A percentile compares a stretch with the other conserved stretches of the same genome.
phyloP scores from a whole-genome alignment of 164 flowering plant genomes.

The Tetracentron sinense region DNA sequence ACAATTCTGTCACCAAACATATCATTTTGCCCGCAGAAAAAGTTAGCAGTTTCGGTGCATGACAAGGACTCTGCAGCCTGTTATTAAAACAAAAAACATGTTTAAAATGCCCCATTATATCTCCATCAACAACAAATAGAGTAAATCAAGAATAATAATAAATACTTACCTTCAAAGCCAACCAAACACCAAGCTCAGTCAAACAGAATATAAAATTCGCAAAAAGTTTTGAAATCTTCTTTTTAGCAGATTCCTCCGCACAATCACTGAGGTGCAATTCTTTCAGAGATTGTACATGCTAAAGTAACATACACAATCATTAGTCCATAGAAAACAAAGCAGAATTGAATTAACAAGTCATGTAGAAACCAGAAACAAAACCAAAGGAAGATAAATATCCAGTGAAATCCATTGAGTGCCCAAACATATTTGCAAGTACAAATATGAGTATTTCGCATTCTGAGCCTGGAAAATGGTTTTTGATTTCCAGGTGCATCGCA shows the following conservation, averaged over 20 bases:
- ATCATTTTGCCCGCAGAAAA: constrained; percentile 43
- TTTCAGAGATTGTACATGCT: constrained; percentile 35
- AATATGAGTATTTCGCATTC: too few relatives aligned
- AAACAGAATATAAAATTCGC: constrained; percentile 48
- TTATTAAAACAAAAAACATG: constrained; percentile 5
- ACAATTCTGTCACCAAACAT: constrained; percentile 32
- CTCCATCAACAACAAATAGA: not conserved
- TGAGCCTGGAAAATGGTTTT: too few relatives aligned
- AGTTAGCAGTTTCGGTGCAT: constrained; percentile 24
- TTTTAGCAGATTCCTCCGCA: constrained; percentile 26
- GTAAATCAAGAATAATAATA: not conserved
- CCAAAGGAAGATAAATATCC: too few relatives aligned
- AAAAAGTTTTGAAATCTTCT: constrained; percentile 39
- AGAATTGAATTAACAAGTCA: not conserved
- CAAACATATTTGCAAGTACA: too few relatives aligned
- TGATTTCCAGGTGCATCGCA: too few relatives aligned
- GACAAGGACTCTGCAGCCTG: constrained; percentile 69
- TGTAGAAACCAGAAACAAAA: not conserved
- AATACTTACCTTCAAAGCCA: constrained; percentile 53
- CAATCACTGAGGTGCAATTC: constrained; percentile 24
- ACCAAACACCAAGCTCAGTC: constrained; percentile 73
- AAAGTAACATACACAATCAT: constrained; percentile 10
- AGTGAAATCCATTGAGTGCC: too few relatives aligned
- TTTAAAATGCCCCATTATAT: not conserved
- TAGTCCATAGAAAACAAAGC: not conserved